Evolutionary conservation across 176 grass and related monocot species (phyloP), one percentile per base, ranked within the genome.

Genomic region (Phragmites australis): DNA sequence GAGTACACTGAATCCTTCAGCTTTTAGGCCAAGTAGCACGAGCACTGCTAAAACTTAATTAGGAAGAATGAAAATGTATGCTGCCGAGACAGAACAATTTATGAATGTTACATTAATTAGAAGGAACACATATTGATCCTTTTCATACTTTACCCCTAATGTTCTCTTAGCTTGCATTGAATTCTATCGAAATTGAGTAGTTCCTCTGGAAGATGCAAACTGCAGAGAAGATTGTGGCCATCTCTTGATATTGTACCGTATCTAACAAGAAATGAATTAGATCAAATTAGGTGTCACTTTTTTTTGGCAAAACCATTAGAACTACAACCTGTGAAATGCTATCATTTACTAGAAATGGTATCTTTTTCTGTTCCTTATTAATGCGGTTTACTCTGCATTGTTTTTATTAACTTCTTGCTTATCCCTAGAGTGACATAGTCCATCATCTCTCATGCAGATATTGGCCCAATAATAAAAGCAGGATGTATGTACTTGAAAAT

Each of bases 401-500:
- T 18, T 56, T 47, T 76, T 51, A 56, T 10, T 64, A 74, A 31
- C 43, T 8, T 73, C 52, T 81, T 69, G 43, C 44, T 47, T 64
- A 46, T 79, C 80, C 34, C 12, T 57, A 67, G 9, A 71, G 15
- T 81, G 46, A 89, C 70, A 83, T 45, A 52, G 46, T 66, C 18
- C 62, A 74, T 55, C 14, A 71, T 74, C 22, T 74, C 32, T 47
- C 49, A 39, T 81, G 27, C 81, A 99, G 96, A 70, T 99, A 91
- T 72, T 99, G 93, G 96, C 93, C 93, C 12, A 99, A 99, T 62
- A 99, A 99, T 67, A 93, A 90, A 71, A 94, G 96, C 82, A 99
- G 90, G 82, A 99, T 99, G 96, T 99, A 99, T 79, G 83, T 99
- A 68, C 92, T 99, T 66, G 96, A 95, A 82, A 99, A 95, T 82